Evolutionary conservation across 2,329 filamentous ascomycete genomes (phyloP).

Genomic region (Xylariaceae sp.): DNA sequence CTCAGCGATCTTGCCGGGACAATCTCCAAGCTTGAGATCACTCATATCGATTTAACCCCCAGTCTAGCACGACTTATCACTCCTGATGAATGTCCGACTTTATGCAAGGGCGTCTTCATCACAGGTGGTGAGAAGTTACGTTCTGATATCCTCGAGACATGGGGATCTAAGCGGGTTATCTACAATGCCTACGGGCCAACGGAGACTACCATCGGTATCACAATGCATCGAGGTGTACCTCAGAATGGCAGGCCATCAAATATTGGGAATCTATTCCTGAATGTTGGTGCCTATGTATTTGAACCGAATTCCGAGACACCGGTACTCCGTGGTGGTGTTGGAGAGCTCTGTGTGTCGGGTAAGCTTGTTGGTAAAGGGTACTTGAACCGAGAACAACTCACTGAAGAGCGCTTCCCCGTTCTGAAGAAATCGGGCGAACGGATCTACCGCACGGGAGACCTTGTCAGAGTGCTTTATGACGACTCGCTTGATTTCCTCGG

Average conservation of each 20-base stretch:
- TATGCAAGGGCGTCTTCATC: constrained; percentile 83
- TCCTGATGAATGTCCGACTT: constrained; percentile 72
- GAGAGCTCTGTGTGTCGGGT: constrained; percentile 84
- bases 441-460: constrained; percentile 83
- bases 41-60: constrained; percentile 87
- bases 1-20: constrained; percentile 74
- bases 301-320: constrained; percentile 62
- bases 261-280: constrained; percentile 80
- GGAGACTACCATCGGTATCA: constrained; percentile 87
- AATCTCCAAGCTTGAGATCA: constrained; percentile 68
- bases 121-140: constrained; percentile 85
- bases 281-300: constrained; percentile 79
- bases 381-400: constrained; percentile 73
- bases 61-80: constrained; percentile 74
- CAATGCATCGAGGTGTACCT: constrained; percentile 80
- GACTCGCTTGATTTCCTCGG: constrained; percentile 83
- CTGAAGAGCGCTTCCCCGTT: constrained; percentile 66
- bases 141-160: constrained; percentile 80
- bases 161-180: constrained; percentile 74
- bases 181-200: constrained; percentile 93
- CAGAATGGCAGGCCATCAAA: constrained; percentile 75
- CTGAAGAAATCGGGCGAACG: constrained; percentile 52
- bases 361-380: constrained; percentile 87
- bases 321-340: constrained; percentile 71
- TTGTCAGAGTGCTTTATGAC: constrained; percentile 76